Conservation (phyloP, 306 rosid genomes). For the Argentina anserina region DNA sequence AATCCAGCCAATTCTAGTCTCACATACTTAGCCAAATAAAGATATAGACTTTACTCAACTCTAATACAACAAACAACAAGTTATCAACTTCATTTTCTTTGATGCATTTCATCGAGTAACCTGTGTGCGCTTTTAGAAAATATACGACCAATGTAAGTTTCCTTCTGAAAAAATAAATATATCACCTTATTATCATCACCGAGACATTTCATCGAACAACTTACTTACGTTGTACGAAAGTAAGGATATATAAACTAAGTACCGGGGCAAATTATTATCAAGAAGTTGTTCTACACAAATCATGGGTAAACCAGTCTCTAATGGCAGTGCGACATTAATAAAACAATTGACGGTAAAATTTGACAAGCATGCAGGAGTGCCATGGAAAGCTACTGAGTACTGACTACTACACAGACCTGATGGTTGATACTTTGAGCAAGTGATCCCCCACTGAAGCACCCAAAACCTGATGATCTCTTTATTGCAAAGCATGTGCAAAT, state of each 20-base stretch:
- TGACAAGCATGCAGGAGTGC: conserved; percentile 10
- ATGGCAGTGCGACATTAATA: neutral
- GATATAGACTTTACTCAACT: neutral
- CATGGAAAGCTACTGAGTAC: conserved; percentile 9
- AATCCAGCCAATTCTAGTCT: neutral
- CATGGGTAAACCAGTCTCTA: neutral
- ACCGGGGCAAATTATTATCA: neutral
- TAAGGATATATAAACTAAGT: too few species aligned
- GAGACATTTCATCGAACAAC: neutral
- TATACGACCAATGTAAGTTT: too few species aligned
- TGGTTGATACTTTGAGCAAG: neutral
- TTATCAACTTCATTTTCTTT: neutral
- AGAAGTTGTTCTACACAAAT: neutral
- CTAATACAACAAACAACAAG: neutral
- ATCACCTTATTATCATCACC: neutral
- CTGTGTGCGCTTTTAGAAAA: neutral
- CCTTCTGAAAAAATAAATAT: too few species aligned
- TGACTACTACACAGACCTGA: neutral
- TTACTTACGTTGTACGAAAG: neutral
- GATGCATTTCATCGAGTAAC: neutral
- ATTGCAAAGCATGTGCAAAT: conserved; percentile 53
- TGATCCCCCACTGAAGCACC: conserved; percentile 28
- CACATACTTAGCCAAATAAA: neutral
- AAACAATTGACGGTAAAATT: neutral
- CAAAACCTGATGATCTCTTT: conserved; percentile 27